These are phyloP conservation scores for Cryphonectria naterciae DNA, from an alignment of 2,329 filamentous ascomycete species.

Conservation along the genomic window DNA sequence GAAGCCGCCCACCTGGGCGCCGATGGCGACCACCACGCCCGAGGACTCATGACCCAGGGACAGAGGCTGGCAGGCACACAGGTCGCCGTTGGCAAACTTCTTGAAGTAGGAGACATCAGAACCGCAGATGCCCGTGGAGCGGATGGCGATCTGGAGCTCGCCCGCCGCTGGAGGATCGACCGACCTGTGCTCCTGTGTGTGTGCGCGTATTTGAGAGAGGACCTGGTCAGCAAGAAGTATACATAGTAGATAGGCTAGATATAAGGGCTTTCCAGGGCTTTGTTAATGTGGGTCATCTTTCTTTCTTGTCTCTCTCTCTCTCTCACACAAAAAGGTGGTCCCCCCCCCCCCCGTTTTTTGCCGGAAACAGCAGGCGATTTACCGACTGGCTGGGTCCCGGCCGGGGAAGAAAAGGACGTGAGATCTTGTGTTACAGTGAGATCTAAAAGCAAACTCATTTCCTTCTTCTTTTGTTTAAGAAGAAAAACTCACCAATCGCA, in stretches of 20 bases:
- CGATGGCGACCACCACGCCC: conserved; percentile 60
- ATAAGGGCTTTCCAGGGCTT: neutral
- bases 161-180: conserved; percentile 52
- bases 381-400: conserved; percentile 1
- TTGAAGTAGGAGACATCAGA: conserved; percentile 74
- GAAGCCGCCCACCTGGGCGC: conserved; percentile 56
- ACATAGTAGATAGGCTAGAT: conserved; percentile 18
- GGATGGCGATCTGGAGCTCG: conserved; percentile 68
- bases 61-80: conserved; percentile 67
- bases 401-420: conserved; percentile 2
- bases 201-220: neutral
- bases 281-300: conserved; percentile 16
- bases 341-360: neutral
- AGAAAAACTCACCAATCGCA: conserved; percentile 56
- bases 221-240: conserved; percentile 27
- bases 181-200: conserved; percentile 51
- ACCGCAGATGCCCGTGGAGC: conserved; percentile 70
- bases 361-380: conserved; percentile 23
- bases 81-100: conserved; percentile 72
- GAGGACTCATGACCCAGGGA: conserved; percentile 68
- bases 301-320: conserved; percentile 1
- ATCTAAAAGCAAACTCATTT: conserved; percentile 26
- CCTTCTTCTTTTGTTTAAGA: neutral
- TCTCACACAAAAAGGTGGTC: conserved; percentile 1
- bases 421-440: conserved; percentile 39